Percentiles rank a stretch among this genome's conserved stretches.
phyloP scores from a whole-genome alignment of 225 moss, liverwort and hornwort genomes.

The Ulota crispa region DNA sequence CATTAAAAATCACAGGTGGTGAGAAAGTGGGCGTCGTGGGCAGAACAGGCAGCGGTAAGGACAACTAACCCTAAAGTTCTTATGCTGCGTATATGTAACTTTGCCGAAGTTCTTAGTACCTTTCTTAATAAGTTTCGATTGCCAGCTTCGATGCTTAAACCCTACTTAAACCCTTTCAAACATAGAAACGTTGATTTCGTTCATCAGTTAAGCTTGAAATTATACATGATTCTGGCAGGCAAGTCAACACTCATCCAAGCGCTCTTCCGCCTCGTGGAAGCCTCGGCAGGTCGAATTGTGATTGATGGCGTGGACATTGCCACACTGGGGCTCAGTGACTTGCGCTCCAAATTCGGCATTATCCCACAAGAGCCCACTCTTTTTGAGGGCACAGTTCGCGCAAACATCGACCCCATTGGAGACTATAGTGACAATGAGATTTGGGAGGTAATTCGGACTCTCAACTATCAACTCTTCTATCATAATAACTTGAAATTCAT shows the following conservation, averaged over 20 bases:
- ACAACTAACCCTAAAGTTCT: neutral
- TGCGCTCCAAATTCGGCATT: conserved; percentile 82
- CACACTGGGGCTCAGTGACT: conserved; percentile 71
- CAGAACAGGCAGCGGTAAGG: conserved; percentile 77
- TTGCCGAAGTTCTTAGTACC: neutral
- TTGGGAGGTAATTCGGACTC: conserved; percentile 57
- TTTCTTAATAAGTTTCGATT: neutral
- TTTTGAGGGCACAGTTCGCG: conserved; percentile 82
- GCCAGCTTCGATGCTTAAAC: neutral
- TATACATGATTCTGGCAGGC: conserved; percentile 28
- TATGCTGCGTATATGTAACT: neutral
- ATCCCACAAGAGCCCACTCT: conserved; percentile 93
- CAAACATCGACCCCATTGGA: conserved; percentile 74
- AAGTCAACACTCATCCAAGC: conserved; percentile 78
- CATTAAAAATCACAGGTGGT: conserved; percentile 63
- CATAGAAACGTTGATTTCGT: neutral
- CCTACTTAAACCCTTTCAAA: neutral
- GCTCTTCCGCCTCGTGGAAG: conserved; percentile 79
- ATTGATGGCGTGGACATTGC: conserved; percentile 72
- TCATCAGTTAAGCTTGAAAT: neutral
- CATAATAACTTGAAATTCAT: neutral
- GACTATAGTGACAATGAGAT: conserved; percentile 57
- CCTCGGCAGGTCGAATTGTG: conserved; percentile 59
- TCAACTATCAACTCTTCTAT: neutral
- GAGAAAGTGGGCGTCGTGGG: conserved; percentile 88